These are phyloP conservation scores for Wickerhamomyces canadensis DNA, from an alignment of 805 yeast genomes.

Conservation along the genomic window DNA sequence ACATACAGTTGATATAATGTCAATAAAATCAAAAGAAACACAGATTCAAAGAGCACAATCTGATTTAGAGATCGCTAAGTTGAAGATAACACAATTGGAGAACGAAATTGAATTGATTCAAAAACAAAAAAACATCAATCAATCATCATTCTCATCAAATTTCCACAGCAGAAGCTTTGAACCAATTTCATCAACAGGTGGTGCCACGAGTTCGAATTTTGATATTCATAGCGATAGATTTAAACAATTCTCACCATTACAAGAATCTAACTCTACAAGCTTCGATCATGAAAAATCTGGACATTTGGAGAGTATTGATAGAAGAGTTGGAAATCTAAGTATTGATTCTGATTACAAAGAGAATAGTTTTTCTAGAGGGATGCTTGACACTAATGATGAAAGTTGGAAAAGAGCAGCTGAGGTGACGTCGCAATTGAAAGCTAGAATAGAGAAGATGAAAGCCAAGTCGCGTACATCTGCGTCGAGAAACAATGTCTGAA, in stretches of 20 bases:
- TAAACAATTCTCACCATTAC: slow-evolving; percentile 2
- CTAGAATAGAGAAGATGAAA: slow-evolving; percentile 85
- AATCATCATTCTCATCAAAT: slow-evolving; percentile 4
- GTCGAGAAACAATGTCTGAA: slow-evolving; percentile 4
- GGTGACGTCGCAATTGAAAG: slow-evolving; percentile 79
- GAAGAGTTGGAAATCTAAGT: slow-evolving; percentile 22
- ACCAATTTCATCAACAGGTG: background rate
- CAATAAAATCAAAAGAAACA: slow-evolving; percentile 62
- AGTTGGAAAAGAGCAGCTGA: slow-evolving; percentile 90
- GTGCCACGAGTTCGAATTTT: too few species aligned
- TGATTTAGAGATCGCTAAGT: slow-evolving; percentile 55
- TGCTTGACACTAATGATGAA: slow-evolving; percentile 44
- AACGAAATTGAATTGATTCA: slow-evolving; percentile 35
- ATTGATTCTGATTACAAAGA: slow-evolving; percentile 26
- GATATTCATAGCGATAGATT: background rate
- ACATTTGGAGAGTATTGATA: slow-evolving; percentile 18
- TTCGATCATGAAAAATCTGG: slow-evolving; percentile 2
- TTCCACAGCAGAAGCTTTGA: slow-evolving; percentile 1
- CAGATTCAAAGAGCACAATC: slow-evolving; percentile 54
- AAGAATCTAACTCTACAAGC: slow-evolving; percentile 3
- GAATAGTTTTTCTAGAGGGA: slow-evolving; percentile 10
- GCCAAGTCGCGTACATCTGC: slow-evolving; percentile 39
- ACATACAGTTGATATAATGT: slow-evolving; percentile 43
- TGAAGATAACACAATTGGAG: slow-evolving; percentile 49
- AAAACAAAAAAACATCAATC: slow-evolving; percentile 21